phyloP scores from a whole-genome alignment of 768 basidiomycete genomes.

The Lyophyllum atratum region DNA sequence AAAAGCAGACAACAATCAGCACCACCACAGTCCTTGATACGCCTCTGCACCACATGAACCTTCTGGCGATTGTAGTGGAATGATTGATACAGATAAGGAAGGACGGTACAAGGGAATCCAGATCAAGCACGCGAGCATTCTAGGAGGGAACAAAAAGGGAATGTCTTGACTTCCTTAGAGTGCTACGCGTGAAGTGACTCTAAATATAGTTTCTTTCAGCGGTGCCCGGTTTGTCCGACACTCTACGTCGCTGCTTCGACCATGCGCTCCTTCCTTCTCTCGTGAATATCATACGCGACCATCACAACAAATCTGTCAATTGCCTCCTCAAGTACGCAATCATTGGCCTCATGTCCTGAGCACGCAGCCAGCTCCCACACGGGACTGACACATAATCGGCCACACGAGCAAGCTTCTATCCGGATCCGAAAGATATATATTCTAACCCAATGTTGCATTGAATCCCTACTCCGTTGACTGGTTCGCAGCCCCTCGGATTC shows the following conservation, averaged over 20 bases:
- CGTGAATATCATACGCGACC: not conserved
- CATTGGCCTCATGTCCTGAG: constrained; percentile 3
- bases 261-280: constrained; percentile 13
- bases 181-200: not conserved
- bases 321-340: not conserved
- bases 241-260: not conserved
- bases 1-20: too few relatives aligned
- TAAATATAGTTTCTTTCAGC: not conserved
- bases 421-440: constrained; percentile 8
- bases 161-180: not conserved
- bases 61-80: not conserved
- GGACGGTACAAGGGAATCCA: not conserved
- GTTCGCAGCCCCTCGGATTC: not conserved
- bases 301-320: constrained; percentile 1
- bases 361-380: not conserved
- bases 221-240: not conserved
- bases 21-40: not conserved
- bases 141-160: not conserved
- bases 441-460: not conserved
- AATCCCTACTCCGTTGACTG: not conserved
- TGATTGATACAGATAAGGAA: not conserved
- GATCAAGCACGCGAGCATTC: not conserved
- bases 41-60: not conserved
- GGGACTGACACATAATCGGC: not conserved
- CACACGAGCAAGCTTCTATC: not conserved